Conservation (phyloP, 2,329 filamentous ascomycete species). For the Stemphylium lycopersici region DNA sequence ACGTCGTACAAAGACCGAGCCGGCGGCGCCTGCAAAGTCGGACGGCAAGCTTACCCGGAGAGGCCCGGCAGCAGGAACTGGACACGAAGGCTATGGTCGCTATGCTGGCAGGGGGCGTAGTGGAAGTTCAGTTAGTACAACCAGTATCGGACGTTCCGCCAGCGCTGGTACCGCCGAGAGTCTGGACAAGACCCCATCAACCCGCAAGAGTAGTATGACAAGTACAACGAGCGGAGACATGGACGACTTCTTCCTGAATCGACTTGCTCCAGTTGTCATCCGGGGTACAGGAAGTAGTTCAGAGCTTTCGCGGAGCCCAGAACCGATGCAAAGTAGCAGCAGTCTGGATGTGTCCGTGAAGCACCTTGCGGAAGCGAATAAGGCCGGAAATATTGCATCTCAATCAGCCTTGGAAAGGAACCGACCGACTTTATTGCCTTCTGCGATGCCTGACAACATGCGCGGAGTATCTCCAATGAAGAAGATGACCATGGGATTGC, state of each 20-base stretch:
- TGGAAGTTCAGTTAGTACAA: constrained; percentile 61
- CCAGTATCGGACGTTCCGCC: constrained; percentile 55
- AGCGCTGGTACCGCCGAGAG: constrained; percentile 52
- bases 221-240: constrained; percentile 52
- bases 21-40: constrained; percentile 61
- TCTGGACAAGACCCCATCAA: constrained; percentile 43
- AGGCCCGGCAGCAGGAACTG: constrained; percentile 89
- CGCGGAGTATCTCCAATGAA: constrained; percentile 41
- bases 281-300: constrained; percentile 53
- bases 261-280: constrained; percentile 53
- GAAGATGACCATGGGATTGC: constrained; percentile 31
- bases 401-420: constrained; percentile 25
- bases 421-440: constrained; percentile 42
- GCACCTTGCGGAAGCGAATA: constrained; percentile 23
- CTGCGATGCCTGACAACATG: constrained; percentile 46
- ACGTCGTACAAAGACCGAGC: constrained; percentile 70
- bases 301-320: constrained; percentile 43
- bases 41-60: constrained; percentile 65
- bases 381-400: constrained; percentile 25
- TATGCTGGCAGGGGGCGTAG: constrained; percentile 70
- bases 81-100: constrained; percentile 83
- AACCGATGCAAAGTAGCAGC: constrained; percentile 44
- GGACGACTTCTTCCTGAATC: constrained; percentile 55
- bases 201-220: constrained; percentile 52
- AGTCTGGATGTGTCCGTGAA: constrained; percentile 39